phyloP scores from a whole-genome alignment of 2,329 filamentous ascomycete species.

The Metarhizium rileyi region DNA sequence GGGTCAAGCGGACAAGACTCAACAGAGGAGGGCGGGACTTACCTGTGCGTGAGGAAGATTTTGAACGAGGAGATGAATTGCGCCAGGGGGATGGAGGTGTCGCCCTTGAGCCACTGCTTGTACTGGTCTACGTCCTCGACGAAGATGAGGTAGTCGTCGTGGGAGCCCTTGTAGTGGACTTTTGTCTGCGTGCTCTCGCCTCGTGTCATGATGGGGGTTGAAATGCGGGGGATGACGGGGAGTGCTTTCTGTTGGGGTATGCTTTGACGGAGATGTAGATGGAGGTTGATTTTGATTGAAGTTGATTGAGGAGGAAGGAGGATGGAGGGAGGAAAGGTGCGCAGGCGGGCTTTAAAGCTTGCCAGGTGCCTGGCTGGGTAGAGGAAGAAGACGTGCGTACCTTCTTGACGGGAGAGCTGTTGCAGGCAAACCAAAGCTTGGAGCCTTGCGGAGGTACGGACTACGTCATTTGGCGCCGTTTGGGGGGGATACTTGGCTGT shows the following conservation, averaged over 20 bases:
- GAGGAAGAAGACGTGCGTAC: too few relatives aligned
- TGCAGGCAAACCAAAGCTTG: too few relatives aligned
- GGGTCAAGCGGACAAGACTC: not conserved
- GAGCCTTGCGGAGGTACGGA: not conserved
- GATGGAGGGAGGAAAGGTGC: too few relatives aligned
- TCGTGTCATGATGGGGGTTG: constrained; percentile 41
- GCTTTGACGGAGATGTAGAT: not conserved
- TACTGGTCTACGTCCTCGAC: constrained; percentile 52
- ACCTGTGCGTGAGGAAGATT: constrained; percentile 86
- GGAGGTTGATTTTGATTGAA: too few relatives aligned
- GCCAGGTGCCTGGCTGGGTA: too few relatives aligned
- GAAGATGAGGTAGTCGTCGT: constrained; percentile 51
- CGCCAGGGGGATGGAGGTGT: constrained; percentile 68
- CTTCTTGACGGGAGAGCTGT: too few relatives aligned
- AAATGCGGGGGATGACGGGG: constrained; percentile 29
- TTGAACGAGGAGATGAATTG: constrained; percentile 84
- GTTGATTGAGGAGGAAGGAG: too few relatives aligned
- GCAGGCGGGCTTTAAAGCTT: too few relatives aligned
- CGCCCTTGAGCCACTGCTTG: constrained; percentile 66
- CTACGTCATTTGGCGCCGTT: not conserved
- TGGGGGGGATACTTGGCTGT: not conserved
- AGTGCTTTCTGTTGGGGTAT: not conserved
- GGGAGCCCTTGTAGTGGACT: constrained; percentile 72
- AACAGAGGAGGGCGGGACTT: constrained; percentile 28
- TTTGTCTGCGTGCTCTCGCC: constrained; percentile 64